Evolutionary conservation across 2,329 filamentous ascomycete genomes (phyloP).

Genomic region (Ophiostoma sp.): DNA sequence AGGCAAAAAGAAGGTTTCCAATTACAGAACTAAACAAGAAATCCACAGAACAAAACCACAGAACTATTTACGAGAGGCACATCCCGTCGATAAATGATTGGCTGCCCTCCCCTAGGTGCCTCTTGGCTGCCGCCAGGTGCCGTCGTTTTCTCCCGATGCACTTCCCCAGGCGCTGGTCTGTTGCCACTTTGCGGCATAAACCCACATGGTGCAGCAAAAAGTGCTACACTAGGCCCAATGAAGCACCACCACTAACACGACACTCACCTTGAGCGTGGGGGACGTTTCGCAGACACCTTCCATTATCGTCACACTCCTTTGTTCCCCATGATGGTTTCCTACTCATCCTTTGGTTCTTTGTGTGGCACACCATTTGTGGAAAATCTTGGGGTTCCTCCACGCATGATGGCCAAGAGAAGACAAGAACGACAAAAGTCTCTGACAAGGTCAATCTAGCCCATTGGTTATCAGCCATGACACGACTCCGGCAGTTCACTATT

Average conservation of each 20-base stretch:
- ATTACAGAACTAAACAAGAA: not conserved
- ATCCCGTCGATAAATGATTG: not conserved
- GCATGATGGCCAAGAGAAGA: not conserved
- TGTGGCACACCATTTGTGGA: not conserved
- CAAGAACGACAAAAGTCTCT: not conserved
- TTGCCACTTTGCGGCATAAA: not conserved
- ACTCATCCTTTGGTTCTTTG: not conserved
- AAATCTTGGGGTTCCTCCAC: not conserved
- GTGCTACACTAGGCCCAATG: not conserved
- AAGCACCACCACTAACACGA: not conserved
- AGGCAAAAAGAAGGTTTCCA: not conserved
- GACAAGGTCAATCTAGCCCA: not conserved
- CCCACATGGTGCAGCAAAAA: not conserved
- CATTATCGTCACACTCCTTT: not conserved
- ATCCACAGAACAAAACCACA: constrained; percentile 9
- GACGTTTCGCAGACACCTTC: not conserved
- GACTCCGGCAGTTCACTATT: not conserved
- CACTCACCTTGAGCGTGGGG: not conserved
- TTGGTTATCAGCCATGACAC: not conserved
- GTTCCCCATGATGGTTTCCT: not conserved
- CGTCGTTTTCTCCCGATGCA: not conserved
- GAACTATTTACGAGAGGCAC: not conserved
- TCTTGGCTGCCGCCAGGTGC: not conserved
- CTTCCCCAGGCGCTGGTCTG: not conserved
- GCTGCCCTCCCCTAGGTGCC: not conserved